Percentiles rank a stretch among this genome's conserved stretches.
phyloP scores from a whole-genome alignment of 352 stramenopile genomes.

The Pythium aquatile region DNA sequence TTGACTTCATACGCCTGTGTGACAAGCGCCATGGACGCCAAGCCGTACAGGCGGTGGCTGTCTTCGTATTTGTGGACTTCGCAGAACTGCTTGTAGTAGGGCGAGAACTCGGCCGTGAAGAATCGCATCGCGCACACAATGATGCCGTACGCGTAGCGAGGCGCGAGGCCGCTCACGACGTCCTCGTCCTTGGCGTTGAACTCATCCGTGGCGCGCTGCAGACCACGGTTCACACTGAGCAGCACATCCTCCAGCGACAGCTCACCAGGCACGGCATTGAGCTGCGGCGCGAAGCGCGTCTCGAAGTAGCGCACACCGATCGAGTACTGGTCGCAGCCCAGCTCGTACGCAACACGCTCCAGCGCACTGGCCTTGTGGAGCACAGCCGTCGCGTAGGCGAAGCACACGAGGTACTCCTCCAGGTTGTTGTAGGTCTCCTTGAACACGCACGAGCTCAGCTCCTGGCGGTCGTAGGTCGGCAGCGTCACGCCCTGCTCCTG shows the following conservation, averaged over 20 bases:
- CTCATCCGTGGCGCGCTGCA: conserved; percentile 64
- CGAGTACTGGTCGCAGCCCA: conserved; percentile 74
- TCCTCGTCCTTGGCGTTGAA: conserved; percentile 57
- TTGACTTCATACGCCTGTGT: conserved; percentile 79
- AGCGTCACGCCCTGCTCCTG: conserved; percentile 62
- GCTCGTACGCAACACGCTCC: conserved; percentile 86
- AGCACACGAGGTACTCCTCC: conserved; percentile 85
- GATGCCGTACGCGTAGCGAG: conserved; percentile 79
- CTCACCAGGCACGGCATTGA: conserved; percentile 59
- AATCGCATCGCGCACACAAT: conserved; percentile 90
- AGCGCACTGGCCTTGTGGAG: conserved; percentile 57
- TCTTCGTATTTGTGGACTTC: conserved; percentile 78
- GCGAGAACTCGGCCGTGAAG: conserved; percentile 76
- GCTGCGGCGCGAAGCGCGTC: conserved; percentile 82
- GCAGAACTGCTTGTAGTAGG: conserved; percentile 86
- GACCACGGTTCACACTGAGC: conserved; percentile 54
- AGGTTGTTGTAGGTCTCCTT: conserved; percentile 79
- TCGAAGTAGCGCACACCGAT: conserved; percentile 87
- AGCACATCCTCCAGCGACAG: conserved; percentile 78
- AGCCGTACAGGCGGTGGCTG: conserved; percentile 64
- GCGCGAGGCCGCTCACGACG: conserved; percentile 49
- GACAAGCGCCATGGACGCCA: conserved; percentile 83
- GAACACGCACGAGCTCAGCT: conserved; percentile 67
- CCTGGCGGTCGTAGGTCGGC: conserved; percentile 68
- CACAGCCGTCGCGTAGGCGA: conserved; percentile 71